Base-by-base conservation (phyloP, 179 eudicot genomes). In the Corrigiola litoralis region DNA sequence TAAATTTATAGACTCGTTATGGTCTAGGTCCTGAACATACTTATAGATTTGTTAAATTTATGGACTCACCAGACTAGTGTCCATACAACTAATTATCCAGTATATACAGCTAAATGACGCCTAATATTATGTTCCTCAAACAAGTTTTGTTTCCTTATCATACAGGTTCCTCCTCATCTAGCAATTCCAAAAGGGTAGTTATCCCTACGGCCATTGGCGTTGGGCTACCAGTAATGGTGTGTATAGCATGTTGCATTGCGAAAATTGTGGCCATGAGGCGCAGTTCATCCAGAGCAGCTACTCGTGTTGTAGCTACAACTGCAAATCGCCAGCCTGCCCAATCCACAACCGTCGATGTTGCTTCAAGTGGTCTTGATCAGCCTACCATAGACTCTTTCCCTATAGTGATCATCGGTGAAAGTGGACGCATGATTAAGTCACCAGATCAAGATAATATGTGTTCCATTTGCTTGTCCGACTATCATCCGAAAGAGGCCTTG, bases 381-480 rank as follows among this genome's bases (percentile, higher is more conserved):
- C 12, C n/a, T 2, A 47, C 42, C 1, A 20, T 62, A 0, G 42
- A 62, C 38, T 62, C 66, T 1, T 46, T 27, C 55, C 40, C 66
- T 2, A 32, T 11, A 8, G 36, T 62, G 5, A 42, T 62, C 21
- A 44, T 61, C 44, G 66, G 66, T 6, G 34, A 63, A 24, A 44
- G 42, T 23, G 57, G 62, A 21, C 62, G 62, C 2, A 36, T 58
- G 21, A 31, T 58, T 18, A 36, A 58, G 4, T 21, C 32, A 11
- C 0, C 47, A 13, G 37, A 37, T 23, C 62, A 58, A 58, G 62
- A 63, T 2, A 48, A 32, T 12, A 14, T 20, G 12, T 63, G 67
- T 29, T 33, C 67, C 2, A 63, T 63, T 33, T 63, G 57, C 13
- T 47, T 63, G 27, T 34, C 45, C 5, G 67, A 48, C 18, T 63